Evolutionary conservation across 495 filamentous ascomycete genomes (phyloP).

Genomic region (Sabuloglossum arenarium): DNA sequence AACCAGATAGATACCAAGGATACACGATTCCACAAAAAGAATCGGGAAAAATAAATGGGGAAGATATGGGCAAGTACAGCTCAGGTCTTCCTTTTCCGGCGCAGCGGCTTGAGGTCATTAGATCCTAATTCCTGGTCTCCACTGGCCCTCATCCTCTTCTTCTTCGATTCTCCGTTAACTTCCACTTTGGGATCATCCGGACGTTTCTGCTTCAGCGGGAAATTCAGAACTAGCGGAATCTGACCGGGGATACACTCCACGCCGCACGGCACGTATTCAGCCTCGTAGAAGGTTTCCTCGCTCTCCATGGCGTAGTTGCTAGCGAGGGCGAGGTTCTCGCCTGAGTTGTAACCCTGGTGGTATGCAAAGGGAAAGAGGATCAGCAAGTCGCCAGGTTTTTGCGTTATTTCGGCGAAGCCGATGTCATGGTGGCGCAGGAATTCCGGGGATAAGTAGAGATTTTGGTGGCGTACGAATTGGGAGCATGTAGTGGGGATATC

Average conservation of each 20-base stretch:
- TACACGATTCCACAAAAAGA: too few relatives aligned
- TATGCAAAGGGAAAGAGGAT: constrained; percentile 8
- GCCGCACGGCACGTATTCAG: neutral
- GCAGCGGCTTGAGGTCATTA: too few relatives aligned
- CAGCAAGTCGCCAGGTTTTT: constrained; percentile 6
- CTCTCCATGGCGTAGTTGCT: neutral
- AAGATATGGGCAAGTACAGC: too few relatives aligned
- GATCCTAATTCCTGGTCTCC: too few relatives aligned
- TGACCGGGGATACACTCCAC: neutral
- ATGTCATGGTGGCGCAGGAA: neutral
- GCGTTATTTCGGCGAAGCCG: neutral
- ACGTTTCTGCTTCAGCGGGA: neutral
- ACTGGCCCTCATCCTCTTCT: too few relatives aligned
- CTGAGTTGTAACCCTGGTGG: constrained; percentile 1
- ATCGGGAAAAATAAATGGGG: too few relatives aligned
- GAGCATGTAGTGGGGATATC: neutral
- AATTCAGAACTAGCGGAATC: neutral
- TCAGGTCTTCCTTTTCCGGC: too few relatives aligned
- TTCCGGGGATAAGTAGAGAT: neutral
- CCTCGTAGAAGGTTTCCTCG: neutral
- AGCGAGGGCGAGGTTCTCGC: constrained; percentile 3
- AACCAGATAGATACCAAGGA: too few relatives aligned
- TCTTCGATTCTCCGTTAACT: too few relatives aligned
- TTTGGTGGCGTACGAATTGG: neutral
- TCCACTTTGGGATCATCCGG: too few relatives aligned